phyloP scores from a whole-genome alignment of 2,329 filamentous ascomycete genomes.

The Hortaea werneckii region DNA sequence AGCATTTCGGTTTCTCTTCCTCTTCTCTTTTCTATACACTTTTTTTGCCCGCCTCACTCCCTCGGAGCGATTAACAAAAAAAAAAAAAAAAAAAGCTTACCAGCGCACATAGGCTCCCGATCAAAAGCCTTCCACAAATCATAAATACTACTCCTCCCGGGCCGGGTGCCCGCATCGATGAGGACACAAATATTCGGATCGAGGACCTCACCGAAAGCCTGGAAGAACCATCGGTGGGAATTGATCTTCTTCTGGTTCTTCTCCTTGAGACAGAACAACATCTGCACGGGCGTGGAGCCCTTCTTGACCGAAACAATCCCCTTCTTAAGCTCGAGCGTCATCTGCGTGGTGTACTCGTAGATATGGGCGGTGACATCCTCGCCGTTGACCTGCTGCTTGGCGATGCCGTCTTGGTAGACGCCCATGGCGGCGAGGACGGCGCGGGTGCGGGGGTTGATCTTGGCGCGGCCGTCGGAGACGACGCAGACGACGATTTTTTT shows the following conservation, averaged over 20 bases:
- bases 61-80: too few relatives aligned
- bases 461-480: conserved; percentile 90
- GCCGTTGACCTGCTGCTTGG: conserved; percentile 92
- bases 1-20: too few relatives aligned
- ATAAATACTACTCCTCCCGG: conserved; percentile 89
- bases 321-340: conserved; percentile 81
- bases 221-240: conserved; percentile 98
- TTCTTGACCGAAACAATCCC: conserved; percentile 77
- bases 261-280: conserved; percentile 96
- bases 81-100: too few relatives aligned
- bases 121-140: conserved; percentile 98
- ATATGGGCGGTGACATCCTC: conserved; percentile 97
- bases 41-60: too few relatives aligned
- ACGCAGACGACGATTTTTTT: conserved; percentile 99
- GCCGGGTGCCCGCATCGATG: conserved; percentile 90
- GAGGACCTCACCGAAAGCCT: conserved; percentile 83
- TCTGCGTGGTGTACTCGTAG: conserved; percentile 84
- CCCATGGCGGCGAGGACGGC: conserved; percentile 87
- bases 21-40: too few relatives aligned
- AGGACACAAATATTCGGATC: conserved; percentile 96
- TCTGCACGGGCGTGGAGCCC: conserved; percentile 78
- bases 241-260: conserved; percentile 99
- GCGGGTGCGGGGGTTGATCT: conserved; percentile 87
- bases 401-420: conserved; percentile 96
- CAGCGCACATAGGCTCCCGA: conserved; percentile 91